Conservation (phyloP, 106 monocot genomes). For the Gastrodia elata region DNA sequence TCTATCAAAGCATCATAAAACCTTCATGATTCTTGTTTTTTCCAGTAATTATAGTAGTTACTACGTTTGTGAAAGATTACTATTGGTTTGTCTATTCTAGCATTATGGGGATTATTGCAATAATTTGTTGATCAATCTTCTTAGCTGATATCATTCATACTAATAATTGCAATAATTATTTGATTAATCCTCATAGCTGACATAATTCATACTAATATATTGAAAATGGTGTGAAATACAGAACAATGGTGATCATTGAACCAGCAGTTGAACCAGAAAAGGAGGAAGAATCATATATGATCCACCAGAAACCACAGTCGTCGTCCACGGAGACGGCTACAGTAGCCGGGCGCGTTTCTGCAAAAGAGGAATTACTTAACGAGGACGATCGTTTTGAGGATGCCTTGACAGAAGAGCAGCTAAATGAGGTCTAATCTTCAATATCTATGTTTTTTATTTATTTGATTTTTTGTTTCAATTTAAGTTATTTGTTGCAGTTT, state of each 20-base stretch:
- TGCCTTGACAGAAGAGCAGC: constrained; percentile 31
- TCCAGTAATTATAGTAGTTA: too few relatives aligned
- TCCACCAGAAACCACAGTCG: background rate
- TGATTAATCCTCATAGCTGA: too few relatives aligned
- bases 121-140: too few relatives aligned
- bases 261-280: constrained; percentile 7
- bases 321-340: too few relatives aligned
- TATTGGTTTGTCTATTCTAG: too few relatives aligned
- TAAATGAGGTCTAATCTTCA: constrained; percentile 17
- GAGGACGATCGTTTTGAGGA: constrained; percentile 35
- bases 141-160: too few relatives aligned
- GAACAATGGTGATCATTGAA: constrained; percentile 15
- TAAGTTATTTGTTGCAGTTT: background rate
- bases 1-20: too few relatives aligned
- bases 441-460: background rate
- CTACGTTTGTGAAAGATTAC: too few relatives aligned
- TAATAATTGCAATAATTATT: too few relatives aligned
- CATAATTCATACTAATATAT: too few relatives aligned
- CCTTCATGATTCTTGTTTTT: too few relatives aligned
- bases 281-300: background rate
- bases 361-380: background rate
- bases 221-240: background rate
- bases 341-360: background rate
- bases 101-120: too few relatives aligned
- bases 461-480: background rate